Percentiles rank a stretch among this genome's conserved stretches.
Conservation (phyloP, 2,329 filamentous ascomycete species). For the Rhynchosporium agropyri region DNA sequence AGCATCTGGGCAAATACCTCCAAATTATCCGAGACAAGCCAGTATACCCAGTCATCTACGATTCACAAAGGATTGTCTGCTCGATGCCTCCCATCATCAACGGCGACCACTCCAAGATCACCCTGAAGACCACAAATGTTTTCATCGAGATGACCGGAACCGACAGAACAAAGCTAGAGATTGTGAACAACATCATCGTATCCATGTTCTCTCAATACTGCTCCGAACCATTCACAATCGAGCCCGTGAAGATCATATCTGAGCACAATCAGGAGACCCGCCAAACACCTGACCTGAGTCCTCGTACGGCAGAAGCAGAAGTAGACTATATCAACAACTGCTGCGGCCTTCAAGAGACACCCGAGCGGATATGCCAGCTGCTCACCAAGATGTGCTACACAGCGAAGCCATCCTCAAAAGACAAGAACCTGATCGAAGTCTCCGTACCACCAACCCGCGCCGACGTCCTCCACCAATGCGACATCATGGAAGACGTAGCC, state of each 20-base stretch:
- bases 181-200: constrained; percentile 93
- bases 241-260: constrained; percentile 90
- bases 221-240: constrained; percentile 84
- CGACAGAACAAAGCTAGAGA: constrained; percentile 93
- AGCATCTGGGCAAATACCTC: constrained; percentile 84
- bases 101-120: constrained; percentile 95
- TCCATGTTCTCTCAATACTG: constrained; percentile 97
- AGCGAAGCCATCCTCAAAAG: constrained; percentile 72
- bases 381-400: constrained; percentile 86
- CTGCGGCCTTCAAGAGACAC: constrained; percentile 77
- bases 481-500: constrained; percentile 98
- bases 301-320: constrained; percentile 77
- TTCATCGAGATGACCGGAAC: constrained; percentile 97
- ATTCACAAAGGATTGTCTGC: constrained; percentile 83
- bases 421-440: constrained; percentile 75
- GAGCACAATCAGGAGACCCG: constrained; percentile 86
- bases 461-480: constrained; percentile 93
- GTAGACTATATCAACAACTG: constrained; percentile 93
- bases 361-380: constrained; percentile 75
- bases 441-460: constrained; percentile 86
- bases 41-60: constrained; percentile 94
- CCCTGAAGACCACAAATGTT: constrained; percentile 84
- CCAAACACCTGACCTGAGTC: constrained; percentile 77
- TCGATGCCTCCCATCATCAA: constrained; percentile 98
- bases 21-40: constrained; percentile 94